phyloP scores from a whole-genome alignment of 164 flowering plant species.

The Sedum album region DNA sequence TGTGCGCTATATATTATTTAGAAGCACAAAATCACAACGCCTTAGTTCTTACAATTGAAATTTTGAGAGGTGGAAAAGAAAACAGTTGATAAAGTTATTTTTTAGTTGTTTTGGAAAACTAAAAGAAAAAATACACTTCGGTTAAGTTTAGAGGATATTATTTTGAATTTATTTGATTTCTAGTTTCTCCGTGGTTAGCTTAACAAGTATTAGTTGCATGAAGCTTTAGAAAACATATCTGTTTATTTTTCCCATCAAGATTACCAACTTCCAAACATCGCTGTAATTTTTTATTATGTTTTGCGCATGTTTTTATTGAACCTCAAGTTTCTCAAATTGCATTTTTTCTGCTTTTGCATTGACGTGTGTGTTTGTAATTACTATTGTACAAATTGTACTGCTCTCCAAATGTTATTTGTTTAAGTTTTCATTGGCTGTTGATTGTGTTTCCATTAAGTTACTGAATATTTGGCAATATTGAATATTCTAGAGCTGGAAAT shows the following conservation, averaged over 20 bases:
- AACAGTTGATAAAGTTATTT: no score
- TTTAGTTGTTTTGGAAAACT: no score
- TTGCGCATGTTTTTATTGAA: background rate
- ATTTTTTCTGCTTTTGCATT: background rate
- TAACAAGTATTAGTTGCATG: background rate
- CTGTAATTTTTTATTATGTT: background rate
- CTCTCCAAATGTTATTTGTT: background rate
- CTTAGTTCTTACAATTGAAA: background rate
- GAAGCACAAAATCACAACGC: background rate
- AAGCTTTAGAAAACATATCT: background rate
- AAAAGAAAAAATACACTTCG: no score
- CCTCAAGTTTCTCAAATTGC: background rate
- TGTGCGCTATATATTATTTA: background rate
- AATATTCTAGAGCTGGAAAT: constrained; percentile 35
- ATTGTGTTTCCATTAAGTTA: background rate
- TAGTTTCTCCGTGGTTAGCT: background rate
- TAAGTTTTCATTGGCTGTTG: constrained; percentile 4
- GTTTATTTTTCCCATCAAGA: background rate
- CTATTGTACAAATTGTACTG: background rate
- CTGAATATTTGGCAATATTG: background rate
- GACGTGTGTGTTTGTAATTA: background rate
- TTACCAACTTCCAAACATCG: no score
- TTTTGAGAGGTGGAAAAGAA: no score
- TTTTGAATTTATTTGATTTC: no score
- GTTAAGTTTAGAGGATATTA: no score